phyloP scores from a whole-genome alignment of 2,329 filamentous ascomycete genomes.

The Pseudogymnoascus verrucosus region DNA sequence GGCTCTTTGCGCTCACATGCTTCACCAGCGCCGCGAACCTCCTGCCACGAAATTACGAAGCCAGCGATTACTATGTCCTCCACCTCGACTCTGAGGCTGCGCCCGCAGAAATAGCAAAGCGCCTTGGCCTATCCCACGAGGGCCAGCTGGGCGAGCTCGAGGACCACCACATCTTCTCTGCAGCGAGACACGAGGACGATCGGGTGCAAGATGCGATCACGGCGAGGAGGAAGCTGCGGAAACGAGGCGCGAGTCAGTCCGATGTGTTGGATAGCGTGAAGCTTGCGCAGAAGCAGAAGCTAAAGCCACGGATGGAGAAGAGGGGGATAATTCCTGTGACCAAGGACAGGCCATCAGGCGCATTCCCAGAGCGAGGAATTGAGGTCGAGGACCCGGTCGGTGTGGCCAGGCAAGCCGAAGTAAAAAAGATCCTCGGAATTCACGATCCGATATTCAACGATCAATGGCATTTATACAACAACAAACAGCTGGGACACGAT shows the following conservation, averaged over 20 bases:
- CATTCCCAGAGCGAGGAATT: slow-evolving; percentile 17
- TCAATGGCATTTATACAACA: slow-evolving; percentile 94
- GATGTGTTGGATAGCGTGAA: slow-evolving; percentile 66
- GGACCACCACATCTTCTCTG: slow-evolving; percentile 78
- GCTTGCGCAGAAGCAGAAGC: slow-evolving; percentile 70
- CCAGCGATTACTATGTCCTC: slow-evolving; percentile 88
- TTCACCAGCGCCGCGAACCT: slow-evolving; percentile 38
- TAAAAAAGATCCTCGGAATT: slow-evolving; percentile 65
- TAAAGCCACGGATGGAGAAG: slow-evolving; percentile 55
- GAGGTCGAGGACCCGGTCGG: slow-evolving; percentile 30
- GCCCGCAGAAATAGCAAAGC: slow-evolving; percentile 61
- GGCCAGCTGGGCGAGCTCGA: slow-evolving; percentile 70
- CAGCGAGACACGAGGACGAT: slow-evolving; percentile 53
- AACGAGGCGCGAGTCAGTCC: slow-evolving; percentile 43
- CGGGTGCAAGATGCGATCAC: slow-evolving; percentile 47
- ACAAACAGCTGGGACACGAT: slow-evolving; percentile 73
- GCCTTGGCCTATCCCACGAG: slow-evolving; percentile 71
- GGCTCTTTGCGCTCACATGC: slow-evolving; percentile 45
- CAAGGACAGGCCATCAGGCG: slow-evolving; percentile 15
- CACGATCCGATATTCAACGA: slow-evolving; percentile 83
- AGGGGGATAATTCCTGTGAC: slow-evolving; percentile 23
- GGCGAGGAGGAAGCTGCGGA: slow-evolving; percentile 48
- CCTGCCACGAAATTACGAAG: slow-evolving; percentile 62
- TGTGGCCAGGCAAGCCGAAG: slow-evolving; percentile 47
- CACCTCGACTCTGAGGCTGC: slow-evolving; percentile 62